Evolutionary conservation across 257 asterid genomes (phyloP).

Genomic region (Sherardia arvensis): DNA sequence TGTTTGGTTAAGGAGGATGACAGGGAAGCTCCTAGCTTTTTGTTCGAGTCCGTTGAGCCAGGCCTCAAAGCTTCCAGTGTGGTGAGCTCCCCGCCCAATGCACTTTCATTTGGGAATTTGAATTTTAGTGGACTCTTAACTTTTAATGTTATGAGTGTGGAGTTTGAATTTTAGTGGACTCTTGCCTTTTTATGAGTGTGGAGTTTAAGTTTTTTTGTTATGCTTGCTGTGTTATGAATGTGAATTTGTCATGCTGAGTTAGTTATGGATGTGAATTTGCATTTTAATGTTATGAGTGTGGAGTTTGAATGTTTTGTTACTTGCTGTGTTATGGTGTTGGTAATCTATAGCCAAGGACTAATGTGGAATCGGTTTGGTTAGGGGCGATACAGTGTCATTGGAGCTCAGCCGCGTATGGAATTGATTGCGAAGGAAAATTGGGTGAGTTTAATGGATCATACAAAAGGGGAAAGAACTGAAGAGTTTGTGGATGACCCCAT

Average conservation of each 20-base stretch:
- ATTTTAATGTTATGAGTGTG: too few species aligned
- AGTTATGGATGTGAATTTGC: neutral
- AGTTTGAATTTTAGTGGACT: neutral
- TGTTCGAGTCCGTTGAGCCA: neutral
- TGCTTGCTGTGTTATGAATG: neutral
- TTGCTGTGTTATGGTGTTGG: neutral
- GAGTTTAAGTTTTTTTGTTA: neutral
- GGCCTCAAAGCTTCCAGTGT: neutral
- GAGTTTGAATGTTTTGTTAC: neutral
- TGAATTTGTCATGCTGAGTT: too few species aligned
- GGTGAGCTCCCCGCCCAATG: neutral
- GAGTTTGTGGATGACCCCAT: neutral
- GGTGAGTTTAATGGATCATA: neutral
- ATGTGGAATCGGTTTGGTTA: neutral
- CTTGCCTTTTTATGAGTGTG: neutral
- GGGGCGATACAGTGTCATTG: neutral
- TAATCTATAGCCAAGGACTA: neutral
- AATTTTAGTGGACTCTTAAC: neutral
- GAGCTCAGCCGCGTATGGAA: neutral
- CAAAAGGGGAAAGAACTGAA: neutral
- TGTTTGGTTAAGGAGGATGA: slow-evolving; percentile 1
- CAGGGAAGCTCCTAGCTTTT: neutral
- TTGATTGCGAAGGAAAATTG: neutral
- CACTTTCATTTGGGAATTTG: neutral
- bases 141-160: neutral